Evolutionary conservation across 768 basidiomycete species (phyloP), one percentile per base, ranked within the genome.

Genomic region (Psilocybe cubensis): DNA sequence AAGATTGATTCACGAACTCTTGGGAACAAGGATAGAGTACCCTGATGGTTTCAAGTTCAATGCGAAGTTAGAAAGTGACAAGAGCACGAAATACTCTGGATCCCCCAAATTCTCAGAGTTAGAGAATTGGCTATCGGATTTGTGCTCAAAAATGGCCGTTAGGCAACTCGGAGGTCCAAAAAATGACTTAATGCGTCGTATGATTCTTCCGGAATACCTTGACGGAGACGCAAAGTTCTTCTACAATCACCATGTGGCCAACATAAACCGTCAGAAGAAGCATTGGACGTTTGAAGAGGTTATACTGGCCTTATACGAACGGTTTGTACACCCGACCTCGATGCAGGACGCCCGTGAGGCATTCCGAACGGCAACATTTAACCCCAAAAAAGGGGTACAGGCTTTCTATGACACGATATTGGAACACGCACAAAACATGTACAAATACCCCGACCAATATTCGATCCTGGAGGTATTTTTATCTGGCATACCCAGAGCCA

Each of bases 301-400:
- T 4, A 38, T 43, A 2, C 24, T 42, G 5, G 52, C 21, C 4
- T 18, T 52, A 2, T 52, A 52, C 11, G 21, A 18, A 6, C 2
- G 52, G 11, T 52, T 52, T 23, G 38, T 52, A 4, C 52, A 52
- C 27, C 52, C 52, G 20, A 17, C 40, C 3, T 41, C 38, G 3
- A 52, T 52, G 52, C 52, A 52, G 18, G 52, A 52, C 12, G 41
- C 52, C 2, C 25, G 40, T 1, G 52, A 52, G 43, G 52, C 3
- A 12, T 52, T 52, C 21, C 10, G n/a, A 2, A 43, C 27, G 7
- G 41, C 52, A 3, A 41, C 28, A 27, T 52, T 27, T 29, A 9
- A 7, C 3, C 1, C 38, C 17, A 17, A 2, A 3, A 41, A 6
- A 9, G 52, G 52, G 4, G 52, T 52, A 1, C 52, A 52, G 18